These are phyloP conservation scores for Ricinus communis DNA, from an alignment of 345 rosid genomes.

Conservation along the genomic window DNA sequence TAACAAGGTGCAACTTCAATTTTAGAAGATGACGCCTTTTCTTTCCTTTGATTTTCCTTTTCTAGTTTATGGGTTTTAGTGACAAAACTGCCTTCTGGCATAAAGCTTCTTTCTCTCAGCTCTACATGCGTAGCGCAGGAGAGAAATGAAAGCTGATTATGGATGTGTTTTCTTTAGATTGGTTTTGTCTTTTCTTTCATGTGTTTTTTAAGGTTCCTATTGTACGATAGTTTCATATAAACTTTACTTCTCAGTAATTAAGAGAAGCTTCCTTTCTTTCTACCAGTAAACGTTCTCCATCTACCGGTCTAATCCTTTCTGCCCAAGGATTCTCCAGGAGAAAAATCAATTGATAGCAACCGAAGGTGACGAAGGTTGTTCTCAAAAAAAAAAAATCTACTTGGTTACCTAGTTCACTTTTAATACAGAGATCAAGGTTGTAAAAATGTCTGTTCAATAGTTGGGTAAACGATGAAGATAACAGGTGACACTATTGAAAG, in stretches of 20 bases:
- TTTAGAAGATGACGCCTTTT: neutral
- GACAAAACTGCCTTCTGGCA: neutral
- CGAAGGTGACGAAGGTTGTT: no score
- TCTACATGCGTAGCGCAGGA: neutral
- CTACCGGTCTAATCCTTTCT: no score
- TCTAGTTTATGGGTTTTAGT: neutral
- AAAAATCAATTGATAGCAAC: no score
- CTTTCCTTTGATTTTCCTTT: neutral
- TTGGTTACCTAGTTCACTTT: no score
- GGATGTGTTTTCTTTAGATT: conserved; percentile 1
- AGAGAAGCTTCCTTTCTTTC: neutral
- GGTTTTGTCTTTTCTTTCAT: neutral
- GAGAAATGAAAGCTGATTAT: conserved; percentile 26
- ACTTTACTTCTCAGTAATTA: neutral
- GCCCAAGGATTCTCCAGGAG: no score
- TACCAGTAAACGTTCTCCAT: neutral
- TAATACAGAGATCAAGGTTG: no score
- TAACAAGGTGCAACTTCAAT: conserved; percentile 1
- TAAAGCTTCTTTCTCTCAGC: conserved; percentile 27
- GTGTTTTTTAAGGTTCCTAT: neutral
- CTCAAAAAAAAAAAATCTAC: no score
- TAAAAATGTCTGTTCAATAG: no score
- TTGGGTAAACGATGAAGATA: neutral
- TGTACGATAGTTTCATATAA: neutral
- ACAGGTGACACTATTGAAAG: neutral